phyloP scores from a whole-genome alignment of 2,329 filamentous ascomycete species.

The Fragosphaeria purpurea region DNA sequence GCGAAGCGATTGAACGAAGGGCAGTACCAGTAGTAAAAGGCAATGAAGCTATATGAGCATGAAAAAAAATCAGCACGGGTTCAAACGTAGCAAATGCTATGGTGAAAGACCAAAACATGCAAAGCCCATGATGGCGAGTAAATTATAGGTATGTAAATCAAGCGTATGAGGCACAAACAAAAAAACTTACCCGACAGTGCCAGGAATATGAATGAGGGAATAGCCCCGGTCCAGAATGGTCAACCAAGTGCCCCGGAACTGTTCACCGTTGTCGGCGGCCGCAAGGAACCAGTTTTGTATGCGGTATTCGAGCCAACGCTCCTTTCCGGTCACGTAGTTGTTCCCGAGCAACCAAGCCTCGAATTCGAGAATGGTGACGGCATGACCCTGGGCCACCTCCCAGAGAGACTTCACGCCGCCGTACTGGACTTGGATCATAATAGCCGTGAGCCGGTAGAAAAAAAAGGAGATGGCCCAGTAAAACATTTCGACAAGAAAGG shows the following conservation, averaged over 20 bases:
- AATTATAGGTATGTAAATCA: too few species aligned
- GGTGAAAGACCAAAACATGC: too few species aligned
- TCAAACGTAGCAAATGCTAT: too few species aligned
- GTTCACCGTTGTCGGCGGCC: conserved; percentile 26
- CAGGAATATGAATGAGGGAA: conserved; percentile 39
- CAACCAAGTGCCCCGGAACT: conserved; percentile 22
- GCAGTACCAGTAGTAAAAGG: conserved; percentile 53
- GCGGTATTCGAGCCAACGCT: conserved; percentile 31
- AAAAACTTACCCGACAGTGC: conserved; percentile 31
- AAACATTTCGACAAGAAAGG: conserved; percentile 64
- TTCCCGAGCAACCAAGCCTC: conserved; percentile 23
- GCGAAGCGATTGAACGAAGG: conserved; percentile 27
- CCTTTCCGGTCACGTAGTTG: conserved; percentile 15
- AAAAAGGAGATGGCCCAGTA: conserved; percentile 60
- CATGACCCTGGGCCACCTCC: conserved; percentile 35
- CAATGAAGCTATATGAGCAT: conserved; percentile 43
- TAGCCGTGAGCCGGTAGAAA: conserved; percentile 51
- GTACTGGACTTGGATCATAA: conserved; percentile 39
- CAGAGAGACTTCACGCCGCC: conserved; percentile 36
- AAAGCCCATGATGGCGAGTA: too few species aligned
- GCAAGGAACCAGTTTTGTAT: conserved; percentile 34
- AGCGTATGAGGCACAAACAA: neutral
- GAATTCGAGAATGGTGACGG: conserved; percentile 30
- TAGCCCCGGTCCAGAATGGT: conserved; percentile 39
- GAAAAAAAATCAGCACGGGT: conserved; percentile 4